Conservation (phyloP, 176 grass and related monocot species). For the Pontederia paniculata region DNA sequence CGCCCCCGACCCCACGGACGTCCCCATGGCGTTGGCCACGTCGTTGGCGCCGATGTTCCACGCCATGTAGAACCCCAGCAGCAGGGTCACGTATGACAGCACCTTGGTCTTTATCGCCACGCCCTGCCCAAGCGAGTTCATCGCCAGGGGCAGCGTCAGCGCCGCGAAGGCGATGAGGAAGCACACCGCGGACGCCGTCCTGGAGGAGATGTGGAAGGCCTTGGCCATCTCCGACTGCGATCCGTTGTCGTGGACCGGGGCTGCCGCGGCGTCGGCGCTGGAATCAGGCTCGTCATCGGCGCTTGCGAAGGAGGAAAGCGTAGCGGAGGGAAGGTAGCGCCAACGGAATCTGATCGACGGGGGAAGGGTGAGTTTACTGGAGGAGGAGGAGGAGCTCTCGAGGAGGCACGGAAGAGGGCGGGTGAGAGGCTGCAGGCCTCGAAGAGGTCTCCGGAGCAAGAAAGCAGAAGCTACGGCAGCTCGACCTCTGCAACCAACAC, state of each 20-base stretch:
- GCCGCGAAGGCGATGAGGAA: constrained; percentile 61
- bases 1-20: constrained; percentile 89
- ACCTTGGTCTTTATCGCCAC: constrained; percentile 43
- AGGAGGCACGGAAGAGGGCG: neutral
- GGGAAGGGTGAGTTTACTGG: no score
- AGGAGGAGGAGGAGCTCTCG: no score
- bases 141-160: constrained; percentile 46
- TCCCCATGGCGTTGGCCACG: constrained; percentile 98
- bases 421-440: constrained; percentile 28
- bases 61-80: constrained; percentile 94
- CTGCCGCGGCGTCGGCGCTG: constrained; percentile 1
- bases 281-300: constrained; percentile 23
- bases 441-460: constrained; percentile 29
- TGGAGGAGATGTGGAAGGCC: constrained; percentile 72
- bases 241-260: constrained; percentile 8
- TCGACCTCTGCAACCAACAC: constrained; percentile 6
- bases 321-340: constrained; percentile 28
- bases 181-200: constrained; percentile 52
- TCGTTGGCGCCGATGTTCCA: constrained; percentile 99
- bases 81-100: constrained; percentile 54
- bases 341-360: neutral
- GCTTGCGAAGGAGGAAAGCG: constrained; percentile 51
- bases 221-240: constrained; percentile 59
- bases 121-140: constrained; percentile 47
- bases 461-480: constrained; percentile 26